Conservation (phyloP, 2,329 filamentous ascomycete genomes). For the Penicillium sp. region DNA sequence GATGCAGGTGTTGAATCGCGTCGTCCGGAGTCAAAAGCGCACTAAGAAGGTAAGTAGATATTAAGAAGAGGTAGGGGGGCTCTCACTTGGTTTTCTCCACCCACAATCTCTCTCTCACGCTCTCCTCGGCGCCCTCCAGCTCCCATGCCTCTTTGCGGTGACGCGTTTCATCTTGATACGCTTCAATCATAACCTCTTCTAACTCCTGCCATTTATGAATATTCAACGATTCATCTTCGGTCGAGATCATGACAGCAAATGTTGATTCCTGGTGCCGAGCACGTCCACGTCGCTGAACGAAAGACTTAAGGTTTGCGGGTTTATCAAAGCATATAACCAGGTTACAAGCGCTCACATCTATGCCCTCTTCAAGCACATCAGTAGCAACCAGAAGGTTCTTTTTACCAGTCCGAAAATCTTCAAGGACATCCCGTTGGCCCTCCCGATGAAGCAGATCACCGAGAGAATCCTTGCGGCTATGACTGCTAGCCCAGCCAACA, state of each 20-base stretch:
- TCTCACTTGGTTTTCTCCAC: slow-evolving; percentile 38
- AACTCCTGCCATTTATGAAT: slow-evolving; percentile 62
- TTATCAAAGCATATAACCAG: slow-evolving; percentile 65
- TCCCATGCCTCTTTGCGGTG: slow-evolving; percentile 48
- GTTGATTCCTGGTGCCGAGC: slow-evolving; percentile 60
- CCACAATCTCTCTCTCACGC: slow-evolving; percentile 39
- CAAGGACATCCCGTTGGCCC: slow-evolving; percentile 53
- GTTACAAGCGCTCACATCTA: slow-evolving; percentile 65
- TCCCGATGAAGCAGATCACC: slow-evolving; percentile 51
- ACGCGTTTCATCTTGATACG: slow-evolving; percentile 67
- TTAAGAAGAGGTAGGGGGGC: background rate
- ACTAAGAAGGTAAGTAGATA: slow-evolving; percentile 35
- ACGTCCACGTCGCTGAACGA: slow-evolving; percentile 65
- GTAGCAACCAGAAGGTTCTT: slow-evolving; percentile 62
- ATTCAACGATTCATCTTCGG: slow-evolving; percentile 32
- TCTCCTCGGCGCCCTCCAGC: slow-evolving; percentile 52
- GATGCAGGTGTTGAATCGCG: slow-evolving; percentile 73
- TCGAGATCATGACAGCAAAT: slow-evolving; percentile 53
- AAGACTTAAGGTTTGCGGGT: slow-evolving; percentile 64
- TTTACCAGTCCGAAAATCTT: slow-evolving; percentile 54
- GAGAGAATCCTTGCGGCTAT: slow-evolving; percentile 48
- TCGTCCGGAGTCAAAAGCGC: slow-evolving; percentile 72
- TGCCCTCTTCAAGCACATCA: slow-evolving; percentile 61
- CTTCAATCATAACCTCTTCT: slow-evolving; percentile 71
- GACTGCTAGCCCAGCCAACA: slow-evolving; percentile 51